Evolutionary conservation across 2,329 filamentous ascomycete genomes (phyloP).

Genomic region (Ambrosiella beaveri): DNA sequence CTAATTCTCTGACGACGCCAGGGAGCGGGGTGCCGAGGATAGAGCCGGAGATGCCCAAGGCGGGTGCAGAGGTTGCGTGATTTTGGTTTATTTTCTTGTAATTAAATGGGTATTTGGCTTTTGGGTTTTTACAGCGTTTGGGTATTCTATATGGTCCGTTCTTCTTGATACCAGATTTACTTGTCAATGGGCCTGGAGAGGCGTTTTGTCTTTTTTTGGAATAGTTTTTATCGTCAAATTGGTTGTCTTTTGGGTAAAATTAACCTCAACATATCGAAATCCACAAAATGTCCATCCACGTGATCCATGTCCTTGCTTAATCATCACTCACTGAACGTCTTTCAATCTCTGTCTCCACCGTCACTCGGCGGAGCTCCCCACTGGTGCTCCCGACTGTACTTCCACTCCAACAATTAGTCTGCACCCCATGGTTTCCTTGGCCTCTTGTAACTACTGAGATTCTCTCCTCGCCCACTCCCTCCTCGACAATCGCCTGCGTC

Average conservation of each 20-base stretch:
- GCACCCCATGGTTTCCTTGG: not conserved
- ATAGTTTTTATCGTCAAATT: too few relatives aligned
- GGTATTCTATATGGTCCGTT: too few relatives aligned
- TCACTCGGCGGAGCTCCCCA: not conserved
- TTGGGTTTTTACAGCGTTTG: not conserved
- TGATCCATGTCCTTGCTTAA: not conserved
- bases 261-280: too few relatives aligned
- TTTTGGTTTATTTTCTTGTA: not conserved
- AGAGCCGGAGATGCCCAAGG: conserved; percentile 1
- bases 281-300: too few relatives aligned
- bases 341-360: not conserved
- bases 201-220: too few relatives aligned
- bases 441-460: not conserved
- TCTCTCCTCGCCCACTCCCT: not conserved
- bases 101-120: not conserved
- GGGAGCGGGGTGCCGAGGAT: conserved; percentile 13
- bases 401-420: not conserved
- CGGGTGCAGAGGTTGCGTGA: not conserved
- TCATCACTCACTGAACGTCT: not conserved
- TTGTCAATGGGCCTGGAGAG: too few relatives aligned
- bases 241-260: too few relatives aligned
- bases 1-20: conserved; percentile 28
- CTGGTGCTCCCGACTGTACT: not conserved
- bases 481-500: not conserved
- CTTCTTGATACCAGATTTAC: too few relatives aligned